These are phyloP conservation scores for Russula abietina DNA, from an alignment of 768 basidiomycete genomes.

Conservation along the genomic window DNA sequence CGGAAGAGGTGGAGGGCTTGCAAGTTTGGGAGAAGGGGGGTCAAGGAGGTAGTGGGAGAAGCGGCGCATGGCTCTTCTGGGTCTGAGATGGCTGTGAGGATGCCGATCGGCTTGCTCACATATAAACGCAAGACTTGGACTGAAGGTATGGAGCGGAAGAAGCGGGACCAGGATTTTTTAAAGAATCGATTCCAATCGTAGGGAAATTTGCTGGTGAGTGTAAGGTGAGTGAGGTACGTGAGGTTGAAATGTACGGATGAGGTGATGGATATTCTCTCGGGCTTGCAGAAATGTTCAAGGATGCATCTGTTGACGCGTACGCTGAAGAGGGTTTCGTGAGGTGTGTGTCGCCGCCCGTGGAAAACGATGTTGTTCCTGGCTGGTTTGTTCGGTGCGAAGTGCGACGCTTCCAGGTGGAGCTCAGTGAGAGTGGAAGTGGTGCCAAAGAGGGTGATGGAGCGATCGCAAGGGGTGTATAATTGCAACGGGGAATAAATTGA, in stretches of 20 bases:
- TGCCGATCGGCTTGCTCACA: neutral
- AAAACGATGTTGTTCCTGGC: slow-evolving; percentile 17
- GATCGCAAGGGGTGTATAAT: slow-evolving; percentile 7
- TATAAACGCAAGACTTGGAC: slow-evolving; percentile 6
- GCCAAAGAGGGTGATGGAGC: neutral
- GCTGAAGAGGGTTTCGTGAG: slow-evolving; percentile 11
- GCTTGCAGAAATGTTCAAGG: neutral
- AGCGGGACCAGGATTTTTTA: neutral
- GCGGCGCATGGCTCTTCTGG: neutral
- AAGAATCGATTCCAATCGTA: slow-evolving; percentile 17
- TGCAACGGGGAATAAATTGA: neutral
- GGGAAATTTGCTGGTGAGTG: slow-evolving; percentile 4
- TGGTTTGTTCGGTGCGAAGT: slow-evolving; percentile 3
- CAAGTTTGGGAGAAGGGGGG: slow-evolving; percentile 1
- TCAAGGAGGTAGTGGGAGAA: neutral
- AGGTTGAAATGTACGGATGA: slow-evolving; percentile 9
- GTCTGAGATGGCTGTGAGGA: neutral
- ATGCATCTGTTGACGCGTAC: neutral
- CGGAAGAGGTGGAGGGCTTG: slow-evolving; percentile 8
- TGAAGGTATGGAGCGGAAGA: neutral
- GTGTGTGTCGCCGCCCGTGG: slow-evolving; percentile 3
- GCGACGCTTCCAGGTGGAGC: slow-evolving; percentile 8
- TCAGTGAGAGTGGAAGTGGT: neutral
- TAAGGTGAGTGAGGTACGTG: slow-evolving; percentile 13
- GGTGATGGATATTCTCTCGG: slow-evolving; percentile 2